Evolutionary conservation across 1,284 basidiomycete genomes (phyloP), one percentile per base, ranked within the genome.

Genomic region (Fistulinella staudtii): DNA sequence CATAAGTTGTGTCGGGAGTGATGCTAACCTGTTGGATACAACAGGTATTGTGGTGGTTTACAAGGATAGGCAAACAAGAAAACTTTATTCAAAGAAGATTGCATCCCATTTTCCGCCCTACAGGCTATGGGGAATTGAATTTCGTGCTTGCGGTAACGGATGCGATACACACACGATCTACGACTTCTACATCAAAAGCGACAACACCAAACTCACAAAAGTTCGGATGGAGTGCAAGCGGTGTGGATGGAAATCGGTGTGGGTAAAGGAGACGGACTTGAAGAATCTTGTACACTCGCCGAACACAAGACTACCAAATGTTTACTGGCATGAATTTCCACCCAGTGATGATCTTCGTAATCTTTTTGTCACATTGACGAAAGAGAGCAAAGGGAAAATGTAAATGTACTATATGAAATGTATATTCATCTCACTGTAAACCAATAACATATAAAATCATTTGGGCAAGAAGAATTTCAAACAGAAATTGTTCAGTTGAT

Each of bases 171-270:
- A 8, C 13, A 15, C 14, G 7, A 1, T 5, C 7, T 14, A 11
- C 7, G 34, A 35, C 14, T 35, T 35, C 14, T n/a, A 15, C 8
- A 13, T 34, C 0, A 8, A 15, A 3, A 44, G 5, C 11, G 2
- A 28, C 0, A 11, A 10, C 5, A 14, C 1, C 3, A 17, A 24
- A 2, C n/a, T n/a, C n/a, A n/a, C n/a, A n/a, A n/a, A n/a, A n/a
- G 24, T 41, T 9, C 18, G 24, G 1, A 34, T 41, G 17, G 11
- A 0, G 1, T 44, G 43, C 20, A 41, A 23, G 18, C 2, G 2
- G 1, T 44, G 36, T 14, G 3, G 23, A 0, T 44, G 43, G 43
- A 22, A 11, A 2, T 44, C 43, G 0, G 22, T 24, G 8, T 44
- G 43, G 43, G 24, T 43, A 15, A 36, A 23, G 20, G 29, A 33